Conservation (phyloP, 1,284 basidiomycete species). For the Ganoderma lingzhi region DNA sequence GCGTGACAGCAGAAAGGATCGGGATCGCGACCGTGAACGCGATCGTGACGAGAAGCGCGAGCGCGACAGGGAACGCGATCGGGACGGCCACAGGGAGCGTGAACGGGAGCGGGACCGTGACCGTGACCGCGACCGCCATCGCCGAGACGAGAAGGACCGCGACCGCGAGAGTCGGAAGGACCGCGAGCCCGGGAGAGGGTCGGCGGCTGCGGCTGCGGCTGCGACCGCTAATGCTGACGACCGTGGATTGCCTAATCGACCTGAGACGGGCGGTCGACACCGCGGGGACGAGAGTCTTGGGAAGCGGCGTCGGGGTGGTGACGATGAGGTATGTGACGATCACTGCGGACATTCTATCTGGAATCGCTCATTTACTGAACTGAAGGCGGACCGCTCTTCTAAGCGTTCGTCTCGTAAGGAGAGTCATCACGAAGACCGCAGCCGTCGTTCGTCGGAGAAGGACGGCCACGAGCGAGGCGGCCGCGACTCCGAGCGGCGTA, state of each 20-base stretch:
- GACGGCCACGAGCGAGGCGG: conserved; percentile 65
- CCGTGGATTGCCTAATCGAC: conserved; percentile 60
- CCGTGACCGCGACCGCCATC: conserved; percentile 50
- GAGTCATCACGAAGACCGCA: conserved; percentile 74
- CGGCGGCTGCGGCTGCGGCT: conserved; percentile 23
- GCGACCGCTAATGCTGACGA: conserved; percentile 49
- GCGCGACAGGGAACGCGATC: conserved; percentile 41
- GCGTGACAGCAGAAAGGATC: conserved; percentile 44
- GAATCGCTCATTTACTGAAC: conserved; percentile 27
- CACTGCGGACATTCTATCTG: conserved; percentile 20
- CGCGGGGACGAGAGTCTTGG: conserved; percentile 68
- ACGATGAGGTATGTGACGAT: conserved; percentile 69
- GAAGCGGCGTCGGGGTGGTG: conserved; percentile 69
- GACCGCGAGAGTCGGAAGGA: conserved; percentile 49
- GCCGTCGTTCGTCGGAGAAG: conserved; percentile 72
- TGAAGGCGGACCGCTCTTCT: conserved; percentile 70
- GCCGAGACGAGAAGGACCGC: conserved; percentile 58
- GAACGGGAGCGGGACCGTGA: conserved; percentile 48
- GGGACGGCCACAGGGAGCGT: conserved; percentile 47
- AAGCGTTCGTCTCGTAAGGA: conserved; percentile 82
- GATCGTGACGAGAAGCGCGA: conserved; percentile 43
- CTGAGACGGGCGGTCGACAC: conserved; percentile 61
- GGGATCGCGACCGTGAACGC: conserved; percentile 49
- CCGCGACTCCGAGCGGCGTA: conserved; percentile 73
- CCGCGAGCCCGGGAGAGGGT: conserved; percentile 35